Base-by-base conservation (phyloP, 352 stramenopile genomes). In the Globisporangium solare region DNA sequence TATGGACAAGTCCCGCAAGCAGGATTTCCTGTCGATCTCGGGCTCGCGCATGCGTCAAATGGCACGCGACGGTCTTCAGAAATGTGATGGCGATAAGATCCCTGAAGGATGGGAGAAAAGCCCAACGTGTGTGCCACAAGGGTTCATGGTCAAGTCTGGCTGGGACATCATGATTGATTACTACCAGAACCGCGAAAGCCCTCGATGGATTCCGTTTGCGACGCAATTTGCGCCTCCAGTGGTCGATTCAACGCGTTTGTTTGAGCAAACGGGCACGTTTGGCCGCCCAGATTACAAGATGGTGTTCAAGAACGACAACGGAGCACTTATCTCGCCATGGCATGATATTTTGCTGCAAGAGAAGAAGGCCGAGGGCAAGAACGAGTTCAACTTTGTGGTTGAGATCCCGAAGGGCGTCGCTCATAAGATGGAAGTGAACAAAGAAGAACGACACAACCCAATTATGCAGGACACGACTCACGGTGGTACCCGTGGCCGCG, bases 391-490 rank as follows among this genome's bases (percentile, higher is more conserved):
- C 75, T 95, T 99, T 50, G 86, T 99, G 21, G 97, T 97, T n/a
- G 97, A 99, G 78, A 99, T 99, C 55, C 96, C 97, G 6, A 98
- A 98, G 74, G 94, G 92, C 58, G 89, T 96, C 50, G 97, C 94
- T 18, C 93, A 97, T 50, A 99, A 99, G 79, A 99, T 99, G 95
- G 97, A 99, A 71, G 91, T 99, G 32, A 96, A 95, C 73, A 99
- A 99, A 61, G 82, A 91, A 24, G 53, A 89, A 15, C 64, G 66
- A 14, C 86, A 92, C 73, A 99, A 99, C 72, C 91, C 94, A 6
- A 99, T 99, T 73, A 97, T 94, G 75, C 97, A 99, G 71, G 97
- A 99, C 77, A 93, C 86, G 53, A 99, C 98, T 51, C 98, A 99
- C 68, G 73, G 91, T 49, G 88, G 94, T 61, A 89, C 83, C 39